These are phyloP conservation scores for Aspergillus versicolor DNA, from an alignment of 2,329 filamentous ascomycete genomes.

Conservation along the genomic window DNA sequence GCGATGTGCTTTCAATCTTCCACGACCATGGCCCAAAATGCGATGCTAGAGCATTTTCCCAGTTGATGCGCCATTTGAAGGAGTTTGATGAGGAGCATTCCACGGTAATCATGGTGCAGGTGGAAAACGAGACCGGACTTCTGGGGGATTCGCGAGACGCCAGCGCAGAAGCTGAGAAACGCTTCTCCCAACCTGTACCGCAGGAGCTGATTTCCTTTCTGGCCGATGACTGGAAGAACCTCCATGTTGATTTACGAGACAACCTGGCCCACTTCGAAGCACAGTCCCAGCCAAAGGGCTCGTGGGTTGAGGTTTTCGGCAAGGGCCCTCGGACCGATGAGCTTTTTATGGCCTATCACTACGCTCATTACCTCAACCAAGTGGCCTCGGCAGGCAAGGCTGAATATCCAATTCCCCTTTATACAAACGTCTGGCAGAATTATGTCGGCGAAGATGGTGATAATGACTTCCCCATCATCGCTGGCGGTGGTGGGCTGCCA, in stretches of 20 bases:
- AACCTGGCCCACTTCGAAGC: constrained; percentile 29
- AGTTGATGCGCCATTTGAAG: constrained; percentile 41
- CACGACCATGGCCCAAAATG: constrained; percentile 34
- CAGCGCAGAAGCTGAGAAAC: constrained; percentile 41
- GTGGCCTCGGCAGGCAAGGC: constrained; percentile 44
- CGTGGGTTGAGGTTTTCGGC: constrained; percentile 46
- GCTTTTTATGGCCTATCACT: constrained; percentile 51
- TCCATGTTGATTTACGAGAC: constrained; percentile 20
- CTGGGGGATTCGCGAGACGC: constrained; percentile 54
- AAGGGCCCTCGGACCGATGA: constrained; percentile 40
- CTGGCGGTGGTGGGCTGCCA: constrained; percentile 44
- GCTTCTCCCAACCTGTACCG: constrained; percentile 42
- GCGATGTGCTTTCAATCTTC: constrained; percentile 40
- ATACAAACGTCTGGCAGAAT: constrained; percentile 51
- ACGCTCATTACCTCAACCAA: constrained; percentile 41
- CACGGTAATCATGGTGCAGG: constrained; percentile 58
- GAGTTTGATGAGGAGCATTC: constrained; percentile 47
- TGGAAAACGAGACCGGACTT: constrained; percentile 57
- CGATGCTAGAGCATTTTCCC: constrained; percentile 42
- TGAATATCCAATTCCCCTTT: constrained; percentile 45
- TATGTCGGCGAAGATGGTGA: constrained; percentile 35
- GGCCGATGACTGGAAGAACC: constrained; percentile 13
- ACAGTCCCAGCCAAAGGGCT: constrained; percentile 16
- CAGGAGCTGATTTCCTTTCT: constrained; percentile 35
- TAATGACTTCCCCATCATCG: constrained; percentile 37